Conservation (phyloP, 257 asterid species). For the Nicotiana undulata region DNA sequence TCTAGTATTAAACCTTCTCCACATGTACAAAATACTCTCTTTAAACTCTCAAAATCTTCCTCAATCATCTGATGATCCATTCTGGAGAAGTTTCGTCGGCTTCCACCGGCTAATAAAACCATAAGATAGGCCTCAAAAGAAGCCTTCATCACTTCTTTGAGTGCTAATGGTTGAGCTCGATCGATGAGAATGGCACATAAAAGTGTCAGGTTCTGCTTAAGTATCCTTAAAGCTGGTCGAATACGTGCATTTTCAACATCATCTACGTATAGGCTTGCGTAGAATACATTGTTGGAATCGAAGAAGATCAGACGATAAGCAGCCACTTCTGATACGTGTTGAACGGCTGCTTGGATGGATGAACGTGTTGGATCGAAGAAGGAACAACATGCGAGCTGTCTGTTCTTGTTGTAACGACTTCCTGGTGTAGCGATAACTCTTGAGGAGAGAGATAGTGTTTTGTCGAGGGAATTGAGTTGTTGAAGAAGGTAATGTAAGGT, state of each 20-base stretch:
- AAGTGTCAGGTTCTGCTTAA: slow-evolving; percentile 71
- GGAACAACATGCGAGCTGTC: slow-evolving; percentile 35
- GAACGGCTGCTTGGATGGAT: slow-evolving; percentile 42
- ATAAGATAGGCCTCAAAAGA: slow-evolving; percentile 68
- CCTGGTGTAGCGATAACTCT: slow-evolving; percentile 41
- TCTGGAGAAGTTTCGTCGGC: slow-evolving; percentile 42
- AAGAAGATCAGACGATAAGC: slow-evolving; percentile 79
- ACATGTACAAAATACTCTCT: slow-evolving; percentile 47
- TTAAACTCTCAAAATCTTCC: slow-evolving; percentile 67
- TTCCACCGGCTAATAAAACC: slow-evolving; percentile 89
- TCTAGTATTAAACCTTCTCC: slow-evolving; percentile 72
- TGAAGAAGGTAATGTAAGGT: slow-evolving; percentile 64
- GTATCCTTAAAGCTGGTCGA: slow-evolving; percentile 39
- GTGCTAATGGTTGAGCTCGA: slow-evolving; percentile 54
- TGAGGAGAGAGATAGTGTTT: slow-evolving; percentile 44
- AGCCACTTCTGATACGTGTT: slow-evolving; percentile 79
- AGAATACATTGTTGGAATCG: slow-evolving; percentile 63
- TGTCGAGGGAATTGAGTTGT: slow-evolving; percentile 56
- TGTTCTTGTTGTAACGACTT: slow-evolving; percentile 22
- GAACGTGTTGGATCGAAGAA: slow-evolving; percentile 58
- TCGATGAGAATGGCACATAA: slow-evolving; percentile 72
- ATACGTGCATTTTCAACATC: slow-evolving; percentile 53
- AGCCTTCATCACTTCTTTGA: slow-evolving; percentile 75
- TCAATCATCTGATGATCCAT: slow-evolving; percentile 65
- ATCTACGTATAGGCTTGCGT: slow-evolving; percentile 41